Conservation (phyloP, 2,329 filamentous ascomycete species). For the Aspergillus pseudoviridinutans region DNA sequence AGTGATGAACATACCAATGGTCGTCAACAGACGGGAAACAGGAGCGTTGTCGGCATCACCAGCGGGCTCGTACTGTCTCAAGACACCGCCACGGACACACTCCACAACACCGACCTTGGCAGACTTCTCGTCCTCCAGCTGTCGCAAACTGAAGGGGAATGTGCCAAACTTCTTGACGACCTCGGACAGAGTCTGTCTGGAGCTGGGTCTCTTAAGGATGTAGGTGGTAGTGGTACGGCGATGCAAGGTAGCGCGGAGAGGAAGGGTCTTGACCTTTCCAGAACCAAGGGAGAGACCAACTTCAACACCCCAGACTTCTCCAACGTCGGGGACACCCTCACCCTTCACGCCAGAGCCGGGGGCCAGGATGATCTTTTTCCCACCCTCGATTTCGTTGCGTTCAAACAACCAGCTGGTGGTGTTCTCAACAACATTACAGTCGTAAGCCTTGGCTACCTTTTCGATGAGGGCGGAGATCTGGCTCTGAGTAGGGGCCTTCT, state of each 20-base stretch:
- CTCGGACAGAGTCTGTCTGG: constrained; percentile 87
- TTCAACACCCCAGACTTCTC: constrained; percentile 97
- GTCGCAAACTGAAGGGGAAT: constrained; percentile 96
- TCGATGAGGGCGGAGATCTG: constrained; percentile 85
- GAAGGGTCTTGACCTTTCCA: constrained; percentile 90
- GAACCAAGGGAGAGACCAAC: constrained; percentile 84
- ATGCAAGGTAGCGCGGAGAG: constrained; percentile 86
- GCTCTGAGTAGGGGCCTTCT: constrained; percentile 78
- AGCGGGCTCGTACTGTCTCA: constrained; percentile 93
- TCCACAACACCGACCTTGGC: constrained; percentile 95
- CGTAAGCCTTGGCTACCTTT: constrained; percentile 87
- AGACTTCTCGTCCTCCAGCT: constrained; percentile 93
- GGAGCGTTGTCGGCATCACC: constrained; percentile 86
- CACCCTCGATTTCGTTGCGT: constrained; percentile 94
- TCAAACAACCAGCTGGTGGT: constrained; percentile 97
- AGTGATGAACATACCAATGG: constrained; percentile 67
- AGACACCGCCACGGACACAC: constrained; percentile 86
- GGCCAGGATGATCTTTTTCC: constrained; percentile 95
- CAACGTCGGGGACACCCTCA: constrained; percentile 80
- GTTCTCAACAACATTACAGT: constrained; percentile 91
- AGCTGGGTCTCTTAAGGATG: constrained; percentile 88
- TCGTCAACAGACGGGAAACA: constrained; percentile 84
- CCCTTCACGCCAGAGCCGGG: constrained; percentile 79
- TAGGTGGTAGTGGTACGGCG: constrained; percentile 90
- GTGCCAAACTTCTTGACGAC: constrained; percentile 95